Evolutionary conservation across 2,329 filamentous ascomycete genomes (phyloP), one percentile per base, ranked within the genome.

Genomic region (Penicillium sp.): DNA sequence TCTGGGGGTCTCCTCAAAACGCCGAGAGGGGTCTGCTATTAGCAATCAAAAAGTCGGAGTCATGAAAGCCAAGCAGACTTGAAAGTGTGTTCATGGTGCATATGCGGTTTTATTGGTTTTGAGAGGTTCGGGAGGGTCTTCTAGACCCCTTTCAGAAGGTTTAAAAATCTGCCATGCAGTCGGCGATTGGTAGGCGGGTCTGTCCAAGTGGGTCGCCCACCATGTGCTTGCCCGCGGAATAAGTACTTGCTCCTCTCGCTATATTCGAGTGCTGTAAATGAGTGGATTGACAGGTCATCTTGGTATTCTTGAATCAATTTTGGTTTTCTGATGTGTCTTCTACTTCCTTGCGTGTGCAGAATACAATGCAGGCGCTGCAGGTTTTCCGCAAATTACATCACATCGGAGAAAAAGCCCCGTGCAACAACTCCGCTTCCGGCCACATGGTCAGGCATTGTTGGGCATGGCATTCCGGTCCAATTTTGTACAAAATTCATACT

Each of bases 41-140:
- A 63, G 51, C 58, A 59, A 62, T 58, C 61, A 6, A 59, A 61
- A 58, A 52, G 39, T 51, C 33, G 49, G 59, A 60, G 58, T 61
- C 61, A 62, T 60, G 46, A 48, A 58, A 48, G 46, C 35, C 43
- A 60, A 50, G 54, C 46, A 22, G 29, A 13, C 27, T 43, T 21
- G n/a, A 44, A 52, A 33, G 26, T 45, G 35, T 39, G 39, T 44
- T 52, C 35, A 37, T 22, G 29, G 51, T 37, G 43, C 31, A 11
- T 46, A 48, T 37, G 51, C 54, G 60, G 52, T 49, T 54, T 54
- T 19, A 66, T 65, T 66, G 64, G 63, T 37, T 27, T 6, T 44
- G 22, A 13, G 49, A 47, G 46, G 49, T 37, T 48, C 51, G 10
- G 56, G 48, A 48, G 45, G 53, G 52, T 48, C 56, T 48, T 56